phyloP scores from a whole-genome alignment of 2,329 filamentous ascomycete species.

The Pseudogymnoascus sp. region DNA sequence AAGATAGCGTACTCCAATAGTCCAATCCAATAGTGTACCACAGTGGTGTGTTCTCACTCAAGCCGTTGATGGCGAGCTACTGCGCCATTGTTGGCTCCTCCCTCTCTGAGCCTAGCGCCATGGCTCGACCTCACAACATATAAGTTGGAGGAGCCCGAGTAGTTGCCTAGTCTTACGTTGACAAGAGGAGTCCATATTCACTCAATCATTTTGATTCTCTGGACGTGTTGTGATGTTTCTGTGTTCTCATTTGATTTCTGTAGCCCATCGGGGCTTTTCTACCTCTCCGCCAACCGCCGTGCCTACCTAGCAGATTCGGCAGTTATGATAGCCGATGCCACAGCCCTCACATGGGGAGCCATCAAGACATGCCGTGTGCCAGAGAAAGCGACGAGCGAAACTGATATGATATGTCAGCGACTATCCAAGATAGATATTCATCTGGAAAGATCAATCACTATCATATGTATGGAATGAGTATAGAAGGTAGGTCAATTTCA shows the following conservation, averaged over 20 bases:
- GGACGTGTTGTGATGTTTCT: not conserved
- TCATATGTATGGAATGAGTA: not conserved
- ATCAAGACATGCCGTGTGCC: not conserved
- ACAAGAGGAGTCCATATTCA: not conserved
- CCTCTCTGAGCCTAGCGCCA: conserved; percentile 2
- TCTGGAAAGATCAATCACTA: not conserved
- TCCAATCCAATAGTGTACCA: not conserved
- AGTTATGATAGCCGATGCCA: not conserved
- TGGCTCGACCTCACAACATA: not conserved
- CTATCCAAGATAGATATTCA: not conserved
- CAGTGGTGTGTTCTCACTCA: not conserved
- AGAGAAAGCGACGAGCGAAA: not conserved
- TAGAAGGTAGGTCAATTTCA: not conserved
- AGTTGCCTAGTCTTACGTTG: not conserved
- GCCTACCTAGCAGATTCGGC: not conserved
- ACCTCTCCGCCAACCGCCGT: not conserved
- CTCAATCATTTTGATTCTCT: not conserved
- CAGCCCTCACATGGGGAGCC: not conserved
- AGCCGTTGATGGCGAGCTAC: conserved; percentile 2
- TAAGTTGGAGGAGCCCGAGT: not conserved
- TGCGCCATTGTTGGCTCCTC: not conserved
- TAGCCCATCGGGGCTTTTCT: not conserved
- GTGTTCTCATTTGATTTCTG: not conserved
- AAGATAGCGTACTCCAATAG: not conserved
- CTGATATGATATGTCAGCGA: not conserved